phyloP scores from a whole-genome alignment of 2,329 filamentous ascomycete genomes.

The Metarhizium brunneum region DNA sequence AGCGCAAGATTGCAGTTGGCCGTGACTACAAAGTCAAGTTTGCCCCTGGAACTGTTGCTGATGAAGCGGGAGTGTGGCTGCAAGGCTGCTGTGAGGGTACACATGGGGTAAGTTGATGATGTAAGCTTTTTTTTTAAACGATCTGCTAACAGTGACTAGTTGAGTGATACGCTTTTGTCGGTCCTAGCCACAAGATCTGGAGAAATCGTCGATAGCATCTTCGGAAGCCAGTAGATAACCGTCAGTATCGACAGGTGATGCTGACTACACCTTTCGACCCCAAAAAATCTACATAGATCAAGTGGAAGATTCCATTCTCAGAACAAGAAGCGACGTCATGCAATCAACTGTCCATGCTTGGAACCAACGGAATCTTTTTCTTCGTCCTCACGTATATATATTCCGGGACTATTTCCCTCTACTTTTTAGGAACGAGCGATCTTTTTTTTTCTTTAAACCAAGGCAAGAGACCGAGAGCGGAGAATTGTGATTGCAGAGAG shows the following conservation, averaged over 20 bases:
- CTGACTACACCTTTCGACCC: neutral
- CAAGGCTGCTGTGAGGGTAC: slow-evolving; percentile 91
- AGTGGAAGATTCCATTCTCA: neutral
- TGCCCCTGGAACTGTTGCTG: slow-evolving; percentile 55
- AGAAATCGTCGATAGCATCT: slow-evolving; percentile 70
- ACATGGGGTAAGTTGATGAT: slow-evolving; percentile 63
- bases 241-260: neutral
- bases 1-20: slow-evolving; percentile 52
- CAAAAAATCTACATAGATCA: neutral
- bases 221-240: slow-evolving; percentile 26
- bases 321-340: neutral
- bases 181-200: slow-evolving; percentile 67
- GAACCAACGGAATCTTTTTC: neutral
- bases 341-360: neutral
- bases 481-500: neutral
- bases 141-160: slow-evolving; percentile 28
- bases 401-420: neutral
- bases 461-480: neutral
- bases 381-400: neutral
- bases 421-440: no score
- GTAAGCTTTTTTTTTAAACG: slow-evolving; percentile 3
- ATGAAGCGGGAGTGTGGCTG: slow-evolving; percentile 74
- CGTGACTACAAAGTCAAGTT: slow-evolving; percentile 76
- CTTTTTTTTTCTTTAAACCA: neutral
- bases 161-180: slow-evolving; percentile 75